Evolutionary conservation across 345 rosid genomes (phyloP).

Genomic region (Eucalyptus marginata): DNA sequence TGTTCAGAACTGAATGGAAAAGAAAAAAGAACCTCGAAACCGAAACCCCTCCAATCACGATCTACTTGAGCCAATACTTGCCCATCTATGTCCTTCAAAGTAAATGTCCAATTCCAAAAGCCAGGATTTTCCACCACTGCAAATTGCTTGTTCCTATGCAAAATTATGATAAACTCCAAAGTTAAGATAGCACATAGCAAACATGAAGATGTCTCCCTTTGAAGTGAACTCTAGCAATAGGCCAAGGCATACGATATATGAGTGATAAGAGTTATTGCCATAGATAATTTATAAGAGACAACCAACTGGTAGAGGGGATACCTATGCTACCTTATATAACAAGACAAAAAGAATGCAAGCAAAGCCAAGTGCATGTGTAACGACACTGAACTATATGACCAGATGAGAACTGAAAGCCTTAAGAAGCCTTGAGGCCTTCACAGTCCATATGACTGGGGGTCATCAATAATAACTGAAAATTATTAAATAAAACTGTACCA

Average conservation of each 20-base stretch:
- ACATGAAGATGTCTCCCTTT: not conserved
- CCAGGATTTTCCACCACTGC: slow-evolving; percentile 95
- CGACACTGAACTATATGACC: not conserved
- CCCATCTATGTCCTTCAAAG: slow-evolving; percentile 73
- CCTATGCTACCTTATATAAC: not conserved
- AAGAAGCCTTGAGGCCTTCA: not conserved
- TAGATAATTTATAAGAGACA: not conserved
- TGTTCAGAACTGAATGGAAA: not conserved
- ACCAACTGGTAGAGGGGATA: not conserved
- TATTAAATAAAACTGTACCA: not conserved
- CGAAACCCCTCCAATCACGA: slow-evolving; percentile 98
- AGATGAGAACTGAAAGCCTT: not conserved
- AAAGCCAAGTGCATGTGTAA: not conserved
- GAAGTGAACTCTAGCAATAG: not conserved
- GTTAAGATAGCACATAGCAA: not conserved
- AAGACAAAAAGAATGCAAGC: not conserved
- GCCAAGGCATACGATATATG: not conserved
- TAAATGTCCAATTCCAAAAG: slow-evolving; percentile 97
- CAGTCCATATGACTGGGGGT: not conserved
- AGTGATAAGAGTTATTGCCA: not conserved
- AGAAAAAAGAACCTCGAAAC: slow-evolving; percentile 63
- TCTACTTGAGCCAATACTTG: slow-evolving; percentile 74
- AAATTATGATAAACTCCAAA: not conserved
- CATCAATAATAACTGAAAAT: not conserved
- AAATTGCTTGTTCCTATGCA: slow-evolving; percentile 69